Percentiles rank a stretch among this genome's conserved stretches.
Evolutionary conservation across 345 rosid species (phyloP).

Genomic region (Gossypium turneri): DNA sequence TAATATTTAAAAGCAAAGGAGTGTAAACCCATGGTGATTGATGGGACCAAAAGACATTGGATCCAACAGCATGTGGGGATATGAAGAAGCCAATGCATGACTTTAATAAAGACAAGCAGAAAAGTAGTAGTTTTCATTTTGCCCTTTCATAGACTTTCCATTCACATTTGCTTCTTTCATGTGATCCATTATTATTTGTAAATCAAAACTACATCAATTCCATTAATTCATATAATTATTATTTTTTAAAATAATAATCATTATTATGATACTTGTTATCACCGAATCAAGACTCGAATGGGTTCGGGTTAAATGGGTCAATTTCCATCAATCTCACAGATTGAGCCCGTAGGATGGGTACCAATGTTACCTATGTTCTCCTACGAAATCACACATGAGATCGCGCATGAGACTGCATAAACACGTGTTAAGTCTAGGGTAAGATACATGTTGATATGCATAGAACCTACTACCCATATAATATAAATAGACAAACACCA

Average conservation of each 20-base stretch:
- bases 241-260: too few species aligned
- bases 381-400: too few species aligned
- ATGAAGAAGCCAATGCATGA: not conserved
- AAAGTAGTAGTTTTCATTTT: not conserved
- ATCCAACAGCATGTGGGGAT: not conserved
- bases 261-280: too few species aligned
- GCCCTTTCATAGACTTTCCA: not conserved
- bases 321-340: too few species aligned
- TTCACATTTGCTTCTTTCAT: not conserved
- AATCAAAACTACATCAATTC: not conserved
- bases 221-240: too few species aligned
- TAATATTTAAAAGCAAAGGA: not conserved
- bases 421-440: too few species aligned
- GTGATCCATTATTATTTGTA: not conserved
- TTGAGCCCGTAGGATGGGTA: too few species aligned
- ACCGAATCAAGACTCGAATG: fast-evolving
- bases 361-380: too few species aligned
- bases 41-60: not conserved
- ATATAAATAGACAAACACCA: too few species aligned
- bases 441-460: too few species aligned
- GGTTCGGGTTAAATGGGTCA: too few species aligned
- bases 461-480: fast-evolving
- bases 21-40: not conserved
- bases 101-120: not conserved
- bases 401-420: too few species aligned